A percentile compares a stretch with the other conserved stretches of the same genome.
Evolutionary conservation across 2,329 filamentous ascomycete species (phyloP).

Genomic region (Tolypocladium tropicale): DNA sequence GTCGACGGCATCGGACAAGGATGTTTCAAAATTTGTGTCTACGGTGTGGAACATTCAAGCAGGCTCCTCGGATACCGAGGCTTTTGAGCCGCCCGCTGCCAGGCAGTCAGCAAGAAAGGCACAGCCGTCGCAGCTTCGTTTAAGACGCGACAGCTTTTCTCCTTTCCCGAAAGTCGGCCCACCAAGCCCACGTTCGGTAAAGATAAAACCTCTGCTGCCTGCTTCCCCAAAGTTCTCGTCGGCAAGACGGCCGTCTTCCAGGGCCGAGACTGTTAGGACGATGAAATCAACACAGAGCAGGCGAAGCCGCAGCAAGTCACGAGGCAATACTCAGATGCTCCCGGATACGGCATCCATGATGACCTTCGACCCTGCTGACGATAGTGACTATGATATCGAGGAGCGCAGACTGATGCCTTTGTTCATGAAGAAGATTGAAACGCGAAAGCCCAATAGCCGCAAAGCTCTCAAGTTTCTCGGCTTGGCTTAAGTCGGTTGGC

Average conservation of each 20-base stretch:
- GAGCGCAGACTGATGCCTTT: conserved; percentile 44
- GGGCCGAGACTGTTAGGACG: conserved; percentile 13
- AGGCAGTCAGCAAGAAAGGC: conserved; percentile 9
- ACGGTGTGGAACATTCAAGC: conserved; percentile 36
- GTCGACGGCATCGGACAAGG: conserved; percentile 40
- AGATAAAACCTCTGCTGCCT: neutral
- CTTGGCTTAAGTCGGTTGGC: conserved; percentile 21
- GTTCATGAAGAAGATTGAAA: conserved; percentile 24
- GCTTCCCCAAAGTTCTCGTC: conserved; percentile 3
- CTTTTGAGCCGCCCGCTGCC: conserved; percentile 22
- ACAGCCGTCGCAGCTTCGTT: conserved; percentile 15
- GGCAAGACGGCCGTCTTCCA: conserved; percentile 4
- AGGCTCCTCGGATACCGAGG: conserved; percentile 29
- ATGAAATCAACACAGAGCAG: conserved; percentile 19
- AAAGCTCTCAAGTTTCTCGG: conserved; percentile 47
- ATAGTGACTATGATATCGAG: conserved; percentile 34
- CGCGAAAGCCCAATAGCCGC: conserved; percentile 30
- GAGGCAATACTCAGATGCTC: conserved; percentile 7
- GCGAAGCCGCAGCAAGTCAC: conserved; percentile 17
- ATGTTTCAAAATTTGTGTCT: conserved; percentile 43
- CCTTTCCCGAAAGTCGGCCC: conserved; percentile 16
- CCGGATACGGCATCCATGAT: conserved; percentile 20
- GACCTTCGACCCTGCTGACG: conserved; percentile 25
- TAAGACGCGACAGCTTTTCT: conserved; percentile 15
- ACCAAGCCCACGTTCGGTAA: conserved; percentile 11